Percentiles rank a stretch among this genome's conserved stretches.
Evolutionary conservation across 1,284 basidiomycete genomes (phyloP).

Genomic region (Phylloporus sp.): DNA sequence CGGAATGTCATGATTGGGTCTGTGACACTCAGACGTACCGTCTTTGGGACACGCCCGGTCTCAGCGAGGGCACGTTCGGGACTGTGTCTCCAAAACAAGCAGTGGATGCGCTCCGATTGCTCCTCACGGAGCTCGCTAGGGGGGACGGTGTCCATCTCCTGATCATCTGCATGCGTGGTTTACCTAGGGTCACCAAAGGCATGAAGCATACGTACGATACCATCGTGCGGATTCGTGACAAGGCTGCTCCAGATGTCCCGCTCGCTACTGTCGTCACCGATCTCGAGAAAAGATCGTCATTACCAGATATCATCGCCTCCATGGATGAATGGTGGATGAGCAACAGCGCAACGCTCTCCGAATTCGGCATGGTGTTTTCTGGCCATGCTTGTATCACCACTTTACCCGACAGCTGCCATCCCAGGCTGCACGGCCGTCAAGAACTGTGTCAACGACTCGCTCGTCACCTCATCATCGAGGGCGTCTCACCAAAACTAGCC

Average conservation of each 20-base stretch:
- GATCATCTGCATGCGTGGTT: conserved; percentile 37
- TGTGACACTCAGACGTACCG: conserved; percentile 28
- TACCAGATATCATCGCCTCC: conserved; percentile 23
- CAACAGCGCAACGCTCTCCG: conserved; percentile 25
- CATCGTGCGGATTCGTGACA: conserved; percentile 29
- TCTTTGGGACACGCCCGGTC: conserved; percentile 39
- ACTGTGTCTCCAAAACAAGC: conserved; percentile 32
- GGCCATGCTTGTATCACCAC: conserved; percentile 39
- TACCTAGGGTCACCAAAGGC: conserved; percentile 31
- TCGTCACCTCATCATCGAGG: conserved; percentile 26
- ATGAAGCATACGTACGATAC: conserved; percentile 35
- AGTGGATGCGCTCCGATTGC: conserved; percentile 30
- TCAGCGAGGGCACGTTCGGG: conserved; percentile 35
- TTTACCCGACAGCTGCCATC: conserved; percentile 30
- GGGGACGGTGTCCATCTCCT: conserved; percentile 35
- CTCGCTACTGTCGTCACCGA: conserved; percentile 37
- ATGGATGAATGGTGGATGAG: conserved; percentile 41
- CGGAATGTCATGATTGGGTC: conserved; percentile 28
- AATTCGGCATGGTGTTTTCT: conserved; percentile 29
- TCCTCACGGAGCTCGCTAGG: conserved; percentile 29
- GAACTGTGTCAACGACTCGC: conserved; percentile 23
- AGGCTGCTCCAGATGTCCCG: conserved; percentile 25
- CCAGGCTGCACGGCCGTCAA: conserved; percentile 28
- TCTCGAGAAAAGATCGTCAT: conserved; percentile 35
- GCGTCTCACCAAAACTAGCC: conserved; percentile 27